Percentiles rank a stretch among this genome's conserved stretches.
These are phyloP conservation scores for Oenanthe javanica DNA, from an alignment of 140 eudicot genomes.

Conservation along the genomic window DNA sequence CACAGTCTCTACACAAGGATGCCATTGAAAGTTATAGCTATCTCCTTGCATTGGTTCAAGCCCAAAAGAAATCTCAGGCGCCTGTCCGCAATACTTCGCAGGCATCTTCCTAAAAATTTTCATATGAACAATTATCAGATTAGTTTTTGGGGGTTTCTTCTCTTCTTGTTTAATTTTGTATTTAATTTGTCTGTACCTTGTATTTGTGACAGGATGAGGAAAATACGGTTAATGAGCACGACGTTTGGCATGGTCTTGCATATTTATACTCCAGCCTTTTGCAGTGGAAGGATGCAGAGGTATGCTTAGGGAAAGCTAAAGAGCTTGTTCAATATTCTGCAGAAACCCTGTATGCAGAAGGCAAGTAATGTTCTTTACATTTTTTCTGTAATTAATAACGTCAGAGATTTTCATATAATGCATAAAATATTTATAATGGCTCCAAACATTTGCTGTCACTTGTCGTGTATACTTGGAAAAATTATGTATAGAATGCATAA, in stretches of 20 bases:
- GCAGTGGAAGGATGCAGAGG: slow-evolving; percentile 88
- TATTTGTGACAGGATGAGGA: slow-evolving; percentile 45
- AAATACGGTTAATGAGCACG: slow-evolving; percentile 61
- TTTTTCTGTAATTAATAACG: background rate
- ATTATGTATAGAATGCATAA: background rate
- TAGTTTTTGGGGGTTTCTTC: background rate
- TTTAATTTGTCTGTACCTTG: background rate
- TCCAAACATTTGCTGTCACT: background rate
- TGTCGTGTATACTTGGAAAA: background rate
- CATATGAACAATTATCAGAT: background rate
- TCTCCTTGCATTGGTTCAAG: slow-evolving; percentile 86
- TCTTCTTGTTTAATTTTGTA: background rate
- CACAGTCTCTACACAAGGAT: slow-evolving; percentile 75
- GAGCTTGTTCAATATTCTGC: slow-evolving; percentile 57
- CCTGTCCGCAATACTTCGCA: slow-evolving; percentile 40
- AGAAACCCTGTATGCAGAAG: slow-evolving; percentile 71
- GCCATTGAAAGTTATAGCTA: slow-evolving; percentile 84
- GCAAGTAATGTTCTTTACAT: slow-evolving; percentile 23
- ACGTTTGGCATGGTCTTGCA: slow-evolving; percentile 93
- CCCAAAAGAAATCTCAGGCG: slow-evolving; percentile 71
- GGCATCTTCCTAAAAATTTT: slow-evolving; percentile 21
- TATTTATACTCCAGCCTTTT: slow-evolving; percentile 72
- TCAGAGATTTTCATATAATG: background rate
- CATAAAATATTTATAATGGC: background rate
- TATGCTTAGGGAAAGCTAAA: slow-evolving; percentile 83